Conservation (phyloP, 208 protist species). For the Trichomonas gallinae region DNA sequence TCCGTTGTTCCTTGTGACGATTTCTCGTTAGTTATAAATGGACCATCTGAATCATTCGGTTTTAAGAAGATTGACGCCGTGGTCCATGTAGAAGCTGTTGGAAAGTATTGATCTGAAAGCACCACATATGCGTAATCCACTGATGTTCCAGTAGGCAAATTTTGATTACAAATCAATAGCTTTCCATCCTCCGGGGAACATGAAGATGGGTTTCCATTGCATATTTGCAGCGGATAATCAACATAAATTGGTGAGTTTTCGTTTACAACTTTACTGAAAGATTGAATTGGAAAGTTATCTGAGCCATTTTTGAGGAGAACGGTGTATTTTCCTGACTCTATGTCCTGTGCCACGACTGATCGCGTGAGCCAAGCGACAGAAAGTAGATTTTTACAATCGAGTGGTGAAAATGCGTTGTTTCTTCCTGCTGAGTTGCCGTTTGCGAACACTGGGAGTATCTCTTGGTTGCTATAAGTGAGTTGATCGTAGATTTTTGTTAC, state of each 20-base stretch:
- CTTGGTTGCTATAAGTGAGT: background rate
- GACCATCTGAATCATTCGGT: background rate
- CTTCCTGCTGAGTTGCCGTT: background rate
- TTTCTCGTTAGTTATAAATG: background rate
- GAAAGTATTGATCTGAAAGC: background rate
- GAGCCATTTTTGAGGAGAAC: background rate
- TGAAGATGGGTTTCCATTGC: background rate
- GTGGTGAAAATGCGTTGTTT: background rate
- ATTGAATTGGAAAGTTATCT: background rate
- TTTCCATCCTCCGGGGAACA: background rate
- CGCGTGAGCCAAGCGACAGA: background rate
- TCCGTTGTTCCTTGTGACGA: constrained; percentile 26
- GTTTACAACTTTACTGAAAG: background rate
- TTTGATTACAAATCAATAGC: background rate
- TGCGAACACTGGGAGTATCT: background rate
- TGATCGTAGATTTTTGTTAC: background rate
- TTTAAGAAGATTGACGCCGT: background rate
- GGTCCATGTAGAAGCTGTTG: no score
- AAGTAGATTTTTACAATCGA: background rate
- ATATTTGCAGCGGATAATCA: background rate
- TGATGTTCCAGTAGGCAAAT: background rate
- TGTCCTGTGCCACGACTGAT: background rate
- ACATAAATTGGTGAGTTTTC: background rate
- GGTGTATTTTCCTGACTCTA: background rate
- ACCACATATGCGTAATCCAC: background rate